phyloP scores from a whole-genome alignment of 2,329 filamentous ascomycete genomes.

The Plenodomus tracheiphilus region DNA sequence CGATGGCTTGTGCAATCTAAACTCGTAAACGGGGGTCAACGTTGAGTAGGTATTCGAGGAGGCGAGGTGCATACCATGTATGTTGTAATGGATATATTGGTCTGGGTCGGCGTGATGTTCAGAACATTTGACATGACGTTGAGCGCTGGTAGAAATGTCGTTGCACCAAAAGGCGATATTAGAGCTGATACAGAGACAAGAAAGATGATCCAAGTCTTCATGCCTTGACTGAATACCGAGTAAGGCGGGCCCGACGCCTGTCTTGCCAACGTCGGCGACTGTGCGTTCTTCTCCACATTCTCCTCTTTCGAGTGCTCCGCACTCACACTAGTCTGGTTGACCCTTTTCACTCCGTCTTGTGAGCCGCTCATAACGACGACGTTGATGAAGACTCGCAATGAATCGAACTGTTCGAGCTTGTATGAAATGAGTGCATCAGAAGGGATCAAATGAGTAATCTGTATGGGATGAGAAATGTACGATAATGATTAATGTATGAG shows the following conservation, averaged over 20 bases:
- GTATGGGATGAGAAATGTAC: neutral
- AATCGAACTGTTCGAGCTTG: neutral
- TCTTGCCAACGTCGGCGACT: slow-evolving; percentile 14
- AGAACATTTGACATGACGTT: slow-evolving; percentile 43
- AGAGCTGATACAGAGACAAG: slow-evolving; percentile 50
- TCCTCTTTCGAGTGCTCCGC: slow-evolving; percentile 1
- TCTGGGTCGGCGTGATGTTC: slow-evolving; percentile 47
- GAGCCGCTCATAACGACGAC: neutral
- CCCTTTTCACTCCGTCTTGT: neutral
- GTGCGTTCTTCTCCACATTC: slow-evolving; percentile 21
- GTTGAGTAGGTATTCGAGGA: neutral
- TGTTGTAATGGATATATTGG: slow-evolving; percentile 57
- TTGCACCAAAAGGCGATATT: slow-evolving; percentile 54
- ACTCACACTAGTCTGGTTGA: neutral
- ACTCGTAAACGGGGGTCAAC: slow-evolving; percentile 7
- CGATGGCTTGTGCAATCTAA: slow-evolving; percentile 54
- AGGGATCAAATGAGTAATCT: neutral
- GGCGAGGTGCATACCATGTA: slow-evolving; percentile 50
- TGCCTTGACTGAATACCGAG: slow-evolving; percentile 31
- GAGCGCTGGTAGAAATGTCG: slow-evolving; percentile 44
- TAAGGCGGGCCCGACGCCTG: slow-evolving; percentile 34
- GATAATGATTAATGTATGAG: neutral
- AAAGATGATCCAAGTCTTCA: slow-evolving; percentile 55
- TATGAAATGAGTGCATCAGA: neutral
- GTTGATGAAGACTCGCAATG: neutral